Base-by-base conservation (phyloP, 495 filamentous ascomycete genomes). In the Neurospora tetrasperma region DNA sequence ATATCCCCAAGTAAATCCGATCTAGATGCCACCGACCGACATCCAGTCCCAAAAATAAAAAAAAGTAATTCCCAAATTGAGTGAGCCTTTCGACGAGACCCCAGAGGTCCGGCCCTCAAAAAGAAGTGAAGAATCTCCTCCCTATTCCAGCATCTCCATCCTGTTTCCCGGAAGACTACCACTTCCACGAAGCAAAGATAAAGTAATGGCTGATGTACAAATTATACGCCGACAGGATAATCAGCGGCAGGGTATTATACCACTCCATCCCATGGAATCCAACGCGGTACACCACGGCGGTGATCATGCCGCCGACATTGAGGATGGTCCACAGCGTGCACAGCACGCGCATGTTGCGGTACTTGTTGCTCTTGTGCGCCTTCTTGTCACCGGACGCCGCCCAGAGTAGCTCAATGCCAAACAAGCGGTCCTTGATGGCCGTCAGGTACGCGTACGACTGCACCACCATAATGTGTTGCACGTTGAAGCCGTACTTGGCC, bases 391-490 rank as follows among this genome's bases (percentile, higher is more conserved):
- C 79, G 9, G 79, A 80, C 4, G 79, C 78, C 1, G 78, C 78
- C 79, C 79, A 79, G 10, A 79, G 75, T 43, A 80, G 74, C 76
- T 80, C 79, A 42, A 80, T 78, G 39, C 78, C 78, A 18, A 80
- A 77, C 20, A 80, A 66, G 2, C 78, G 68, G 72, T 80, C 79
- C 72, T 79, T 80, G 77, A 80, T 80, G 74, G 78, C 79, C 16
- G 78, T 79, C 70, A 80, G 73, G 71, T 79, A 79, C 69, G 79
- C 78, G 43, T 78, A 80, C 71, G 79, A 79, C 76, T 79, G 78
- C 68, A 80, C 73, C 8, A 80, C 73, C 79, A 80, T 80, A 74
- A 80, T 72, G 76, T 80, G 78, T 74, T 80, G 79, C 62, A 79
- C 79, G 74, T 80, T 80, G 76, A 80, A 77, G 39, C 78, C 79